Evolutionary conservation across 495 filamentous ascomycete species (phyloP), one percentile per base, ranked within the genome.

Genomic region (Bacidia gigantensis): DNA sequence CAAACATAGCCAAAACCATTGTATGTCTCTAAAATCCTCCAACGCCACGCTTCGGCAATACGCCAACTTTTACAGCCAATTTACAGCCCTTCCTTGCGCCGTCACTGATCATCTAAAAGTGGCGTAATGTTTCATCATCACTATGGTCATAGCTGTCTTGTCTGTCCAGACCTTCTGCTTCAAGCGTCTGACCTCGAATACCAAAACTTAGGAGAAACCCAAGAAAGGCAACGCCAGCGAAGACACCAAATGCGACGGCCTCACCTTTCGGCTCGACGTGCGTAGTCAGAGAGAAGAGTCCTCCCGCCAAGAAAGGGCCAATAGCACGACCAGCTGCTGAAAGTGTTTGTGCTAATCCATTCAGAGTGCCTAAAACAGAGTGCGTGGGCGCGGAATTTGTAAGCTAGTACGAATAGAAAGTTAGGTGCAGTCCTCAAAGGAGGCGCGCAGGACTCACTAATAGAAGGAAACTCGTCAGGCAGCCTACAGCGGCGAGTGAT

Each of bases 301-400:
- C 78, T 1, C 92, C 92, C 0, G 86, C 87, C 2, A 95, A 67
- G 62, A 97, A 89, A 0, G 92, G 92, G 0, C 92, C 93, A 0
- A 86, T 74, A 26, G 90, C 87, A 46, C 92, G 79, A 21, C 92
- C 92, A 1, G 85, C 90, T 0, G 93, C 92, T 7, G 87, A 92
- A 2, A 98, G 78, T 0, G 88, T 93, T 65, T 98, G 92, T 2
- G 92, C 92, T 18, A 98, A 80, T 25, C 92, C 92, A 56, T 97
- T 95, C 25, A 98, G 70, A 0, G 85, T 89, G 11, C 92, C 92
- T 0, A 98, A 74, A 2, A 87, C 87, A 18, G 83, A 81, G 63
- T 94, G 77, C 29, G 88, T 86, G 0, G 86, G 87, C 1, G 87
- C 86, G 1, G 86, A 88, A 60, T 98, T 98, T 22, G 90, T 98